Evolutionary conservation across 2,329 filamentous ascomycete species (phyloP).

Genomic region (Dendrostoma leiphaemia): DNA sequence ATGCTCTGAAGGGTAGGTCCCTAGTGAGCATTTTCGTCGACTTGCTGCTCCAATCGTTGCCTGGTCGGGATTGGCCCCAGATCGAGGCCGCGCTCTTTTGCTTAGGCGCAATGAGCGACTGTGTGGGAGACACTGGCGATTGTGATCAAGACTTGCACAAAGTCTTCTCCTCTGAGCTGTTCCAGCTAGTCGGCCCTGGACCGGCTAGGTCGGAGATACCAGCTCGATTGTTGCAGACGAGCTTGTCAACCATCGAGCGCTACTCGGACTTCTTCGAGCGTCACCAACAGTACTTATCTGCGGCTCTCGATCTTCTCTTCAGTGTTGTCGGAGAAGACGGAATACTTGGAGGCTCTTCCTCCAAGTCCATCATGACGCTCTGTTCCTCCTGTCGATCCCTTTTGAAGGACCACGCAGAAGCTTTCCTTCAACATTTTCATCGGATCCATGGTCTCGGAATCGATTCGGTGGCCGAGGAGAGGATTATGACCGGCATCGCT

Average conservation of each 20-base stretch:
- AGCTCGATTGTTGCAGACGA: slow-evolving; percentile 63
- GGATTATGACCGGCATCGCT: slow-evolving; percentile 70
- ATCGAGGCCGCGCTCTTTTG: slow-evolving; percentile 63
- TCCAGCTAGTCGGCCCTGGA: slow-evolving; percentile 51
- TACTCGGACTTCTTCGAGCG: slow-evolving; percentile 77
- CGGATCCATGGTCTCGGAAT: slow-evolving; percentile 47
- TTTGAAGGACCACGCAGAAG: slow-evolving; percentile 63
- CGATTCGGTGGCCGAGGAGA: slow-evolving; percentile 69
- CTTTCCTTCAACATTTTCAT: slow-evolving; percentile 67
- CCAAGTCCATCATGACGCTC: slow-evolving; percentile 70
- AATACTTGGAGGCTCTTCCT: slow-evolving; percentile 63
- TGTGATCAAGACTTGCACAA: slow-evolving; percentile 58
- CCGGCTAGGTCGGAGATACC: slow-evolving; percentile 49
- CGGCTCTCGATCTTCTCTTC: slow-evolving; percentile 73
- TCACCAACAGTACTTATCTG: slow-evolving; percentile 64
- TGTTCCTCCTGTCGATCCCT: slow-evolving; percentile 73
- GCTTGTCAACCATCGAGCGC: slow-evolving; percentile 67
- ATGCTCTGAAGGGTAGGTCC: slow-evolving; percentile 55
- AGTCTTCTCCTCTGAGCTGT: slow-evolving; percentile 61
- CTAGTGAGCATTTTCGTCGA: slow-evolving; percentile 58
- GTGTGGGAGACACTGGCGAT: slow-evolving; percentile 53
- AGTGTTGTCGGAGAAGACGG: slow-evolving; percentile 59
- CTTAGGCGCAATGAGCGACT: slow-evolving; percentile 66
- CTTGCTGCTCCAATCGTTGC: slow-evolving; percentile 49
- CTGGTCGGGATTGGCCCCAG: slow-evolving; percentile 52